Evolutionary conservation across 2,329 filamentous ascomycete genomes (phyloP).

Genomic region (Pseudopithomyces chartarum): DNA sequence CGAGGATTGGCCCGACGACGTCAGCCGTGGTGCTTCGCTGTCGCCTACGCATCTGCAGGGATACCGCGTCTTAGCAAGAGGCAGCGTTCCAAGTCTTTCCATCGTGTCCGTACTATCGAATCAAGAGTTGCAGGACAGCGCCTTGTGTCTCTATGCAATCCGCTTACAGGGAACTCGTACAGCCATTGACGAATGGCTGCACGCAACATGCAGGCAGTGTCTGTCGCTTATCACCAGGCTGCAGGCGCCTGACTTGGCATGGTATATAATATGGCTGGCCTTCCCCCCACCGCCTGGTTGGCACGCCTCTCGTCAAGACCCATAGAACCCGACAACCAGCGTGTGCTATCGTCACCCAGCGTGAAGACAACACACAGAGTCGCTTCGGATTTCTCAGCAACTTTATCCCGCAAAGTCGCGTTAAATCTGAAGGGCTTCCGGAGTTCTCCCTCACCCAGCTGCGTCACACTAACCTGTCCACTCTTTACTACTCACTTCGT

Average conservation of each 20-base stretch:
- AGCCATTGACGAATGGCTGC: conserved; percentile 36
- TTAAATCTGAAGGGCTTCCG: conserved; percentile 55
- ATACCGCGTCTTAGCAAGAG: conserved; percentile 4
- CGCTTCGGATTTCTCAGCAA: conserved; percentile 38
- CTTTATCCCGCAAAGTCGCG: conserved; percentile 41
- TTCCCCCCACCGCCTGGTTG: conserved; percentile 32
- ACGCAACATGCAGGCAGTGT: conserved; percentile 29
- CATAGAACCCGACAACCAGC: conserved; percentile 46
- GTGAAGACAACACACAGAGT: conserved; percentile 46
- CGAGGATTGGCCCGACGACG: conserved; percentile 2
- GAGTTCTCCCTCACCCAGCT: conserved; percentile 58
- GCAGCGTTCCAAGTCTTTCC: neutral
- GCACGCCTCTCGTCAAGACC: conserved; percentile 46
- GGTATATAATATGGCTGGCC: conserved; percentile 41
- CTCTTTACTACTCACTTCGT: conserved; percentile 54
- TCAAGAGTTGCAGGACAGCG: neutral
- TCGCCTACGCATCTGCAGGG: conserved; percentile 4
- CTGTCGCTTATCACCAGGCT: conserved; percentile 28
- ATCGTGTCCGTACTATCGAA: neutral
- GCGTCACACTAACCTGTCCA: conserved; percentile 57
- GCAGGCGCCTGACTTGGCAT: conserved; percentile 34
- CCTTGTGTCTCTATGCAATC: neutral
- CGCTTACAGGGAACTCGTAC: conserved; percentile 3
- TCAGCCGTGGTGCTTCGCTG: conserved; percentile 4
- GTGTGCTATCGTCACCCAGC: conserved; percentile 42